Conservation (phyloP, 345 rosid species). For the Corchorus capsularis region DNA sequence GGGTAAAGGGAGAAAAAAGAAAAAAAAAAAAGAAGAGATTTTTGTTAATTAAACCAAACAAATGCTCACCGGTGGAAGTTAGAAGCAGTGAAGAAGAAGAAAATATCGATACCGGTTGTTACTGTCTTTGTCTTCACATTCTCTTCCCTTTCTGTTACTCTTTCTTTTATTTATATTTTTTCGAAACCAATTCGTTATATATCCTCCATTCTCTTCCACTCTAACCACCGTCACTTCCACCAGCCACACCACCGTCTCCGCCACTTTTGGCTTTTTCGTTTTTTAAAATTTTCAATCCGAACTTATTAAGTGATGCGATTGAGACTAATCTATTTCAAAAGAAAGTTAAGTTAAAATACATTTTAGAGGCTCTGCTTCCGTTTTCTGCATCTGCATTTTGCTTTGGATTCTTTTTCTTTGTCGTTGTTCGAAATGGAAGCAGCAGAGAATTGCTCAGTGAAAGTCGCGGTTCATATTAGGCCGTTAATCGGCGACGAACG, state of each 20-base stretch:
- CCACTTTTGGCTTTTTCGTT: conserved; percentile 17
- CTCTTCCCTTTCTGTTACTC: conserved; percentile 26
- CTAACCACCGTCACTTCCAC: conserved; percentile 16
- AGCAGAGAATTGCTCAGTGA: conserved; percentile 60
- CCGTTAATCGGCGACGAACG: conserved; percentile 78
- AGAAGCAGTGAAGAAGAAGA: conserved; percentile 36
- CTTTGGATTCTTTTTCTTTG: background rate
- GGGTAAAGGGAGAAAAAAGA: background rate
- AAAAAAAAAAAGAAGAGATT: background rate
- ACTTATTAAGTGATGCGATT: conserved; percentile 23
- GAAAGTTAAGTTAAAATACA: background rate
- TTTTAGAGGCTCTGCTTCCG: background rate
- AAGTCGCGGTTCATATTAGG: conserved; percentile 76
- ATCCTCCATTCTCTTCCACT: background rate
- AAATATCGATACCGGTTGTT: conserved; percentile 30
- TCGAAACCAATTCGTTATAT: conserved; percentile 10
- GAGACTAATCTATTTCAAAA: conserved; percentile 24
- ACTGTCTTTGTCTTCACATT: conserved; percentile 15
- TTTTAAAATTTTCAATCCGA: conserved; percentile 29
- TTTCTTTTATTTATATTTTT: background rate
- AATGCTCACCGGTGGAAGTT: background rate
- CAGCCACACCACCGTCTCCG: conserved; percentile 10
- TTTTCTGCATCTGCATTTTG: conserved; percentile 19
- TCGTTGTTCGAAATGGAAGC: conserved; percentile 32
- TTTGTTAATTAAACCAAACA: conserved; percentile 4